Conservation (phyloP, 805 yeast genomes). For the Candida verbasci region DNA sequence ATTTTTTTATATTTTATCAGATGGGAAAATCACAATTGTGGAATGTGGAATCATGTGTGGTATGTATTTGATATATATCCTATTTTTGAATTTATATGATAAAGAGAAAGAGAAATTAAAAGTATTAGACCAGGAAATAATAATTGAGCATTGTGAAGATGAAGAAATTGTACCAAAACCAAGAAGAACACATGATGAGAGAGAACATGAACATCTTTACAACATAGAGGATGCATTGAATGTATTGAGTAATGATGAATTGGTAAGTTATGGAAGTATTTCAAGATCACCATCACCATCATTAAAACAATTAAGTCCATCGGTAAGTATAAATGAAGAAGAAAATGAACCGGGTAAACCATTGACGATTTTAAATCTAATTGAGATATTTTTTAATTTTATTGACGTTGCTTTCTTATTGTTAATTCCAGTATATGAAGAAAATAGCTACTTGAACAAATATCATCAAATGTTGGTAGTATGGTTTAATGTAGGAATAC, state of each 20-base stretch:
- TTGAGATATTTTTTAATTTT: constrained; percentile 7
- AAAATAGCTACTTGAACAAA: constrained; percentile 2
- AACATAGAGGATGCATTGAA: constrained; percentile 21
- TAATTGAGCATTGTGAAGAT: constrained; percentile 3
- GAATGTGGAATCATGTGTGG: constrained; percentile 26
- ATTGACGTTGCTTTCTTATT: constrained; percentile 12
- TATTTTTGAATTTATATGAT: constrained; percentile 17
- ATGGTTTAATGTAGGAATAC: constrained; percentile 17
- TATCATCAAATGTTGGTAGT: neutral
- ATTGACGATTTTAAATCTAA: neutral
- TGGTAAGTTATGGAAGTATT: constrained; percentile 1
- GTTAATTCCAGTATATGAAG: constrained; percentile 13
- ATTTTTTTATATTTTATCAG: constrained; percentile 26
- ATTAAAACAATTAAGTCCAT: neutral
- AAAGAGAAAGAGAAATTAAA: constrained; percentile 13
- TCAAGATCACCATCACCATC: constrained; percentile 3
- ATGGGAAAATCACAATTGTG: constrained; percentile 26
- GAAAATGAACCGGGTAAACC: neutral
- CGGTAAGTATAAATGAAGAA: neutral
- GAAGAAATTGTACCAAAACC: neutral
- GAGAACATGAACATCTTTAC: constrained; percentile 12
- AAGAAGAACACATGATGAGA: neutral
- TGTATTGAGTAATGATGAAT: constrained; percentile 16
- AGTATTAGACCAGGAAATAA: constrained; percentile 9
- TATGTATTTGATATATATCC: constrained; percentile 20